phyloP scores from a whole-genome alignment of 1,284 basidiomycete species.

The Coniferiporia sulphurascens region DNA sequence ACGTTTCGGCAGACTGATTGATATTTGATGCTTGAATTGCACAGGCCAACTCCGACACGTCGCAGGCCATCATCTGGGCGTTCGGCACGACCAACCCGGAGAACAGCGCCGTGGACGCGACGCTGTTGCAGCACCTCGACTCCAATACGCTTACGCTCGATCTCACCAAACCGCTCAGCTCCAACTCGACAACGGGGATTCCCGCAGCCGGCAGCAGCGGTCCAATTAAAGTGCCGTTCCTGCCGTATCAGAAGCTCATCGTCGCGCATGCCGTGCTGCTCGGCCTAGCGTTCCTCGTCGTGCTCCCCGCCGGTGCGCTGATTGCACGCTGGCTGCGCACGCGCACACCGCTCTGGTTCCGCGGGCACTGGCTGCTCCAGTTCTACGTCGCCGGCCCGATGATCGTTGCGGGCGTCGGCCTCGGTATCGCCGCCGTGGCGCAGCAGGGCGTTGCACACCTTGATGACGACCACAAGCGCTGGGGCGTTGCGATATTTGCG shows the following conservation, averaged over 20 bases:
- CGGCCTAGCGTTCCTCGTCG: conserved; percentile 48
- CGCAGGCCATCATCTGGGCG: conserved; percentile 45
- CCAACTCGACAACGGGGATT: conserved; percentile 18
- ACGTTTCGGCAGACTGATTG: background rate
- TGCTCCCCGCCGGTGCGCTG: conserved; percentile 56
- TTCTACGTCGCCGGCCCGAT: conserved; percentile 43
- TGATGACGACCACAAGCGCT: conserved; percentile 50
- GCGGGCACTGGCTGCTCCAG: conserved; percentile 46
- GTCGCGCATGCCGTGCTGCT: conserved; percentile 53
- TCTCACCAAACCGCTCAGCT: conserved; percentile 33
- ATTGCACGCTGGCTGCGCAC: conserved; percentile 55
- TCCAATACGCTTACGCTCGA: conserved; percentile 36
- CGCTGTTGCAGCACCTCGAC: conserved; percentile 38
- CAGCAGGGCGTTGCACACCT: conserved; percentile 36
- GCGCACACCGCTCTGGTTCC: conserved; percentile 52
- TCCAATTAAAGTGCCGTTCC: conserved; percentile 24
- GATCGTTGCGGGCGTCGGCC: conserved; percentile 44
- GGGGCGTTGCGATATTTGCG: conserved; percentile 54
- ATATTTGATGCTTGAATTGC: conserved; percentile 1
- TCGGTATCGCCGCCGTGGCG: conserved; percentile 45
- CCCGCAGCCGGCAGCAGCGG: background rate
- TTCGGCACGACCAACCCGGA: conserved; percentile 39
- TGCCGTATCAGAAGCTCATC: conserved; percentile 38
- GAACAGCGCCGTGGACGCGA: conserved; percentile 33
- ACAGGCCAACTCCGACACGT: conserved; percentile 35